Percentiles rank a stretch among this genome's conserved stretches.
Evolutionary conservation across 1,139 yeast species (phyloP).

Genomic region (Debaryomyces udenii): DNA sequence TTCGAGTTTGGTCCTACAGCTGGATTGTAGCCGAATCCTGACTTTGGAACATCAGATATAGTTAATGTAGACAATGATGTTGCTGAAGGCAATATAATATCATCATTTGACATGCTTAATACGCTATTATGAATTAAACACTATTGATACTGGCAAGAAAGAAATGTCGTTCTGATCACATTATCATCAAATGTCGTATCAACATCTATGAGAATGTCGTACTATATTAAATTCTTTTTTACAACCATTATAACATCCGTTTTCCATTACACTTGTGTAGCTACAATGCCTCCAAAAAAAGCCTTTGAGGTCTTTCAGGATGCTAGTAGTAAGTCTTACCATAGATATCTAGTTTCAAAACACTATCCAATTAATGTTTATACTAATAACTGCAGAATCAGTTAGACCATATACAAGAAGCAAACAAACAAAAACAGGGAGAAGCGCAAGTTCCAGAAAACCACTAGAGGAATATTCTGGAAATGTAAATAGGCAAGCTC

Average conservation of each 20-base stretch:
- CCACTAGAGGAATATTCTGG: not conserved
- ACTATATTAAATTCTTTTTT: conserved; percentile 1
- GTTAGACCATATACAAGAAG: conserved; percentile 2
- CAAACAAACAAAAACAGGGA: not conserved
- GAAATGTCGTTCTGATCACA: not conserved
- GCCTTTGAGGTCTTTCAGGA: conserved; percentile 9
- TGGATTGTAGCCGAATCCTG: conserved; percentile 52
- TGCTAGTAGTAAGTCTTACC: conserved; percentile 8
- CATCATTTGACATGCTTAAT: conserved; percentile 34
- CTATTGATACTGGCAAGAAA: not conserved
- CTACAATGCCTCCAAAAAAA: conserved; percentile 4
- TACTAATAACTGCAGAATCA: not conserved
- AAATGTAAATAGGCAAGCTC: not conserved
- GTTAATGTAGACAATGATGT: conserved; percentile 39
- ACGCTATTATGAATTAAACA: not conserved
- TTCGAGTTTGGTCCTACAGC: conserved; percentile 46
- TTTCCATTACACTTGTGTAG: no score
- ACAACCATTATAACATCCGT: conserved; percentile 4
- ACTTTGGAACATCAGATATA: conserved; percentile 34
- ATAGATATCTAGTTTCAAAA: not conserved
- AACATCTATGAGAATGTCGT: conserved; percentile 1
- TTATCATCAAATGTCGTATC: conserved; percentile 10
- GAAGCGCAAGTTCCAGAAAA: not conserved
- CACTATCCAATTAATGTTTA: not conserved
- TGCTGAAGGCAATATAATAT: conserved; percentile 44